Evolutionary conservation across 1,284 basidiomycete genomes (phyloP).

Genomic region (Gymnopus androsaceus): DNA sequence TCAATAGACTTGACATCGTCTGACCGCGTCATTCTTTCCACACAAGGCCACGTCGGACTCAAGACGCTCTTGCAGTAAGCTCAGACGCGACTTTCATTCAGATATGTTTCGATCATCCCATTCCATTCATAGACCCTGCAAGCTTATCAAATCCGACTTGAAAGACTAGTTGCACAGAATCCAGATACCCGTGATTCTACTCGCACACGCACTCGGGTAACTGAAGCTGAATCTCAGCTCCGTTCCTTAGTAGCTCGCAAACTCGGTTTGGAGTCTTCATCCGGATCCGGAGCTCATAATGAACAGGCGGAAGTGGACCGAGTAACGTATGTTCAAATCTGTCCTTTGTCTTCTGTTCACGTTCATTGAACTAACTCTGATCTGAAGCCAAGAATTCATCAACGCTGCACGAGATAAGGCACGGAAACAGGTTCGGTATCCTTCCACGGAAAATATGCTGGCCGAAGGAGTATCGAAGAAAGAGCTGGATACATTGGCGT

Average conservation of each 20-base stretch:
- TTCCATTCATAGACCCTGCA: constrained; percentile 26
- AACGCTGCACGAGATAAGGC: neutral
- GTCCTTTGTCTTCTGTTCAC: neutral
- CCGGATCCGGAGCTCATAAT: too few relatives aligned
- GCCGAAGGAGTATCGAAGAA: neutral
- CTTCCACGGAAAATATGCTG: neutral
- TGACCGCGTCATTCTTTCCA: too few relatives aligned
- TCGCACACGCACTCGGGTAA: neutral
- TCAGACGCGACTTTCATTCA: neutral
- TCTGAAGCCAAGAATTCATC: neutral
- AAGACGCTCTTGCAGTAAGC: constrained; percentile 28
- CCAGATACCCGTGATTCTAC: neutral
- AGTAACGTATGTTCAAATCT: constrained; percentile 1
- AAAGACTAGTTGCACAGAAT: constrained; percentile 4
- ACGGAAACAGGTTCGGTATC: neutral
- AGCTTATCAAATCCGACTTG: constrained; percentile 27
- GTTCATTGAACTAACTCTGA: neutral
- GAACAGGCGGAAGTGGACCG: constrained; percentile 3
- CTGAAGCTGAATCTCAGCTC: neutral
- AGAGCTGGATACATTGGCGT: neutral
- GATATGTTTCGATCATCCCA: neutral
- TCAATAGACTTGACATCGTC: neutral
- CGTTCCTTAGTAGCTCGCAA: constrained; percentile 1
- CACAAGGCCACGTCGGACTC: constrained; percentile 7
- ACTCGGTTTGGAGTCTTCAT: neutral